Conservation (phyloP, 1,284 basidiomycete genomes). For the Fistulinella cinereoalba region DNA sequence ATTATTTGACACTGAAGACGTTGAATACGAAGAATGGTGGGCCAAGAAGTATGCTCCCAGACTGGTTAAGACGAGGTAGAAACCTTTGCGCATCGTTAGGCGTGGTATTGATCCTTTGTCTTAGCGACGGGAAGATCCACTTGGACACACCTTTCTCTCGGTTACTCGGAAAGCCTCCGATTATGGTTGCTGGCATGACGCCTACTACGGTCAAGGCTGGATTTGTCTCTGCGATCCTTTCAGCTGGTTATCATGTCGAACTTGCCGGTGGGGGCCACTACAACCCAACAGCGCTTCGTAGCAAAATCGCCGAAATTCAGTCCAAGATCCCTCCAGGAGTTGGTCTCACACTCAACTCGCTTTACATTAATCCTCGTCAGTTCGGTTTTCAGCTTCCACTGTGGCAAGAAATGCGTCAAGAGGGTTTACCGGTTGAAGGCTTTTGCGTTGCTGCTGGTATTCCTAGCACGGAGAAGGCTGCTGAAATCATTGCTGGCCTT, state of each 20-base stretch:
- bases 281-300: slow-evolving; percentile 82
- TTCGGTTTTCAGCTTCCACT: slow-evolving; percentile 96
- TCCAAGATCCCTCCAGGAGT: slow-evolving; percentile 79
- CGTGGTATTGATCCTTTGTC: slow-evolving; percentile 12
- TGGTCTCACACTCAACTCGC: slow-evolving; percentile 90
- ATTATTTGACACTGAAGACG: slow-evolving; percentile 66
- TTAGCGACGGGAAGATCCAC: slow-evolving; percentile 84
- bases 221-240: slow-evolving; percentile 88
- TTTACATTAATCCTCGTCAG: slow-evolving; percentile 98
- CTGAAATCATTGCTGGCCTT: slow-evolving; percentile 84
- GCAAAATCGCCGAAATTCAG: slow-evolving; percentile 90
- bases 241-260: slow-evolving; percentile 95
- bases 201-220: slow-evolving; percentile 91
- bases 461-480: slow-evolving; percentile 89
- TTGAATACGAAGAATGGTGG: slow-evolving; percentile 89
- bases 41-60: slow-evolving; percentile 81
- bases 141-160: slow-evolving; percentile 97
- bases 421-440: slow-evolving; percentile 94
- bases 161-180: slow-evolving; percentile 90
- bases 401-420: slow-evolving; percentile 96
- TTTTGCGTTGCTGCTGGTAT: slow-evolving; percentile 98
- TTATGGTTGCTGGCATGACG: slow-evolving; percentile 99
- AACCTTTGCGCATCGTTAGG: slow-evolving; percentile 13
- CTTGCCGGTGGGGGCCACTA: slow-evolving; percentile 98
- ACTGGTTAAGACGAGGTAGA: slow-evolving; percentile 85